Evolutionary conservation across 1,139 yeast genomes (phyloP).

Genomic region (Suhomyces wounanorum): DNA sequence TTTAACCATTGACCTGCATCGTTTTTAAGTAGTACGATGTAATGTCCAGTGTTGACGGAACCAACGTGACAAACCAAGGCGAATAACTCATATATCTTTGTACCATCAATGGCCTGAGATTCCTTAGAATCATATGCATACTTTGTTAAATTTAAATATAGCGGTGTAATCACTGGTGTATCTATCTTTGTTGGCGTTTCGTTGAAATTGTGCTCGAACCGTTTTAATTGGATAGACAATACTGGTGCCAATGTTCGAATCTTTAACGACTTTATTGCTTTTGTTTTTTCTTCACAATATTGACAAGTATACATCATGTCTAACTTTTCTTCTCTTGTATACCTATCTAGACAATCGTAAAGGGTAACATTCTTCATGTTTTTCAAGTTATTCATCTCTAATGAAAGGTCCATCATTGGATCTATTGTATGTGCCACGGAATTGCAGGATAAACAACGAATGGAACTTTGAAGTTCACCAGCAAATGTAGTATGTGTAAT

Average conservation of each 20-base stretch:
- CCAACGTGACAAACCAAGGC: slow-evolving; percentile 91
- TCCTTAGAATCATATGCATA: slow-evolving; percentile 47
- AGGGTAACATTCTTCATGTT: slow-evolving; percentile 38
- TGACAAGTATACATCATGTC: slow-evolving; percentile 75
- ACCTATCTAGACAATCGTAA: slow-evolving; percentile 69
- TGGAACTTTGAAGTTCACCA: slow-evolving; percentile 72
- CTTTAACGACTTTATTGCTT: slow-evolving; percentile 69
- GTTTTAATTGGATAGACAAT: slow-evolving; percentile 77
- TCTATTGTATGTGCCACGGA: slow-evolving; percentile 70
- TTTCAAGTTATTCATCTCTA: slow-evolving; percentile 56
- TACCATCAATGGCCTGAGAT: slow-evolving; percentile 22
- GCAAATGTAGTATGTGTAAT: slow-evolving; percentile 78
- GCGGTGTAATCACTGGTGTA: slow-evolving; percentile 69
- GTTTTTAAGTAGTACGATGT: slow-evolving; percentile 75
- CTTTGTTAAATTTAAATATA: slow-evolving; percentile 66
- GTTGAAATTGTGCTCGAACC: slow-evolving; percentile 73
- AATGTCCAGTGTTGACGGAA: slow-evolving; percentile 93
- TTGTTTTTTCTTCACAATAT: slow-evolving; percentile 59
- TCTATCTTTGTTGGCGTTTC: slow-evolving; percentile 75
- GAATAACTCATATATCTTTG: slow-evolving; percentile 69
- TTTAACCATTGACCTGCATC: slow-evolving; percentile 79
- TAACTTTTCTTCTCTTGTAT: slow-evolving; percentile 73
- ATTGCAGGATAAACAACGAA: slow-evolving; percentile 71
- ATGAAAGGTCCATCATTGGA: slow-evolving; percentile 86
- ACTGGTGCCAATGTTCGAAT: slow-evolving; percentile 74